These are phyloP conservation scores for Suillus variegatus DNA, from an alignment of 768 basidiomycete species.

Conservation along the genomic window DNA sequence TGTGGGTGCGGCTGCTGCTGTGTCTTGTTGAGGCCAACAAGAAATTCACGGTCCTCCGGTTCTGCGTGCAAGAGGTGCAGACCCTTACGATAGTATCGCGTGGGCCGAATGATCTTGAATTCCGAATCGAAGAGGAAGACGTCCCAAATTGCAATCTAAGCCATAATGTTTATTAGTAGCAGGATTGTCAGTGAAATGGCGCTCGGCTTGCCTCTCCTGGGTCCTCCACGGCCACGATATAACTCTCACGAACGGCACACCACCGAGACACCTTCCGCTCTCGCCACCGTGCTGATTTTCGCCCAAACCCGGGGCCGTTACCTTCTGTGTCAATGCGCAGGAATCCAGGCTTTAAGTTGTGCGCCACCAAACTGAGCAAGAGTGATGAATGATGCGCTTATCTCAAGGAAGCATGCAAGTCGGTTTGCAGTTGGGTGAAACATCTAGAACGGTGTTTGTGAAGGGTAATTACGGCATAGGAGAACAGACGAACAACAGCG, in stretches of 20 bases:
- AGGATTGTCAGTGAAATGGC: neutral
- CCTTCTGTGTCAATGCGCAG: constrained; percentile 59
- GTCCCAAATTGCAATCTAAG: constrained; percentile 82
- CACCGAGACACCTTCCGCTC: constrained; percentile 73
- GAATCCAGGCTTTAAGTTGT: constrained; percentile 92
- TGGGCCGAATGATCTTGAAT: constrained; percentile 89
- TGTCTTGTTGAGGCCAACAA: constrained; percentile 18
- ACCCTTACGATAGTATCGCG: constrained; percentile 85
- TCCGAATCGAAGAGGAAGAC: constrained; percentile 91
- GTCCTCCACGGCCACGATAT: constrained; percentile 83
- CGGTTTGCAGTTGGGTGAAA: constrained; percentile 93
- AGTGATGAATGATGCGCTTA: constrained; percentile 82
- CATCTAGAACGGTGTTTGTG: constrained; percentile 57
- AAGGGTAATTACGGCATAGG: constrained; percentile 7
- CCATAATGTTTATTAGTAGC: constrained; percentile 8
- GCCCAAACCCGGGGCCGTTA: constrained; percentile 58
- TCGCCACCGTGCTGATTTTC: constrained; percentile 61
- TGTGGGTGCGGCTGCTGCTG: constrained; percentile 20
- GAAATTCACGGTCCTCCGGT: constrained; percentile 27
- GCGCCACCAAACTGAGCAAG: constrained; percentile 80
- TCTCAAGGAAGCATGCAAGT: constrained; percentile 86
- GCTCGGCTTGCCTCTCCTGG: constrained; percentile 71
- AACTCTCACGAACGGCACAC: constrained; percentile 93
- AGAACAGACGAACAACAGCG: constrained; percentile 66
- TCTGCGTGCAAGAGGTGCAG: constrained; percentile 61